Base-by-base conservation (phyloP, 257 asterid genomes). In the Solanum sejunctum region DNA sequence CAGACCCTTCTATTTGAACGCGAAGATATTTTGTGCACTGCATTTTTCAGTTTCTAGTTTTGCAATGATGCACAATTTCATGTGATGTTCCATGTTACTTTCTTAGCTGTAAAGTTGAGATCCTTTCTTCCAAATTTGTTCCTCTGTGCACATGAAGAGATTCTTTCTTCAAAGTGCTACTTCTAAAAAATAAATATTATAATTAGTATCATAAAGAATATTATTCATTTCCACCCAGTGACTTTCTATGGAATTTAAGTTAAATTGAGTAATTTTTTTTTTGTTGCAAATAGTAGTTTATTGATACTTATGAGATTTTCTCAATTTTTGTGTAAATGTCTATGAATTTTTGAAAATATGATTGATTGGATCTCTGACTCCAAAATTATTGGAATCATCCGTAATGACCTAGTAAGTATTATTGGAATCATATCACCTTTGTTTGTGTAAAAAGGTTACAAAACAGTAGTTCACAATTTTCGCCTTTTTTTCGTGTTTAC, bases 91-190 rank as follows among this genome's bases (percentile, higher is more conserved):
- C 82, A 78, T 78, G 80, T 63, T 83, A 26, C 71, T 32, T 49
- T 52, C 54, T 70, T 43, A 80, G 86, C 90, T 87, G 90, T 87
- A 87, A 87, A 85, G 90, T 18, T 70, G 63, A 21, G 80, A 73
- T 26, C 16, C 45, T 78, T 83, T 39, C 73, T 85, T 60, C 36
- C 32, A 36, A 70, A 8, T 82, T 87, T 57, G 83, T 82, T 67
- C 87, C 21, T 85, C 66, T 32, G 0, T 64, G 86, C 36, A 80
- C 70, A 55, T 79, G 67, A 87, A 16, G n/a, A 72, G 85, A 87
- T 84, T 75, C 80, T 52, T 16, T 78, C 82, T 78, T 85, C 71
- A 78, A 12, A n/a, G 51, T 60, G 66, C 58, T 47, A 72, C 18
- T 81, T 61, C 20, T 63, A 84, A 58, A 57, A 21, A 4, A 26